Evolutionary conservation across 1,284 basidiomycete species (phyloP).

Genomic region (Sporisorium graminicola): DNA sequence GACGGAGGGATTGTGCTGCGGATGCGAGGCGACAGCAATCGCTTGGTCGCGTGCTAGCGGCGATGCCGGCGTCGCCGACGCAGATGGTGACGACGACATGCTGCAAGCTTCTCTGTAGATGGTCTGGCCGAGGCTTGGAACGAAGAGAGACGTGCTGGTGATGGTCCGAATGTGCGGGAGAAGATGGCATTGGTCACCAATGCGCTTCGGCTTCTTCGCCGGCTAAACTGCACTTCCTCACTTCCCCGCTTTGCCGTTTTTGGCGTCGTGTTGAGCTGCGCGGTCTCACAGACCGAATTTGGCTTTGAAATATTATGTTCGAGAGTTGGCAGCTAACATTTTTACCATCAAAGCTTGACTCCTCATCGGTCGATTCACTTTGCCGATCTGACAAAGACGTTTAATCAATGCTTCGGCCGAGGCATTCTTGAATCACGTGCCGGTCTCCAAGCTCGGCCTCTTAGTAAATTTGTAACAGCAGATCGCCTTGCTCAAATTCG

Average conservation of each 20-base stretch:
- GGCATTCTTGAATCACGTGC: not conserved
- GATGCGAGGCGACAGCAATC: conserved; percentile 34
- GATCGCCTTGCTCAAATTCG: conserved; percentile 1
- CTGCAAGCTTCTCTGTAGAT: too few species aligned
- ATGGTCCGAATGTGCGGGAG: not conserved
- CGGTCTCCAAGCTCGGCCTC: not conserved
- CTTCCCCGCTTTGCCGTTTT: conserved; percentile 12
- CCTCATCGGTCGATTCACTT: not conserved
- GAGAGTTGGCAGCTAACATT: not conserved
- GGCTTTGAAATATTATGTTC: too few species aligned
- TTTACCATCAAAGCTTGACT: too few species aligned
- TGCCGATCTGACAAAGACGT: too few species aligned
- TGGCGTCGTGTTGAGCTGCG: not conserved
- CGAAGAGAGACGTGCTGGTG: too few species aligned
- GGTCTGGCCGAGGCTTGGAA: too few species aligned
- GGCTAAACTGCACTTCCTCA: conserved; percentile 12
- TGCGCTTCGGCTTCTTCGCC: conserved; percentile 26
- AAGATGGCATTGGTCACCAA: not conserved
- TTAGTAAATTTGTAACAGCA: not conserved
- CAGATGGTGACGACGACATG: conserved; percentile 7
- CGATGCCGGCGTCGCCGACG: conserved; percentile 15
- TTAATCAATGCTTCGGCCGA: conserved; percentile 15
- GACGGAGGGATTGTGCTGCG: conserved; percentile 26
- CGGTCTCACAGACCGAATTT: conserved; percentile 16
- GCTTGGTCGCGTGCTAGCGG: conserved; percentile 37